Percentiles rank a stretch among this genome's conserved stretches.
Conservation (phyloP, 306 rosid genomes). For the Begonia masoniana region DNA sequence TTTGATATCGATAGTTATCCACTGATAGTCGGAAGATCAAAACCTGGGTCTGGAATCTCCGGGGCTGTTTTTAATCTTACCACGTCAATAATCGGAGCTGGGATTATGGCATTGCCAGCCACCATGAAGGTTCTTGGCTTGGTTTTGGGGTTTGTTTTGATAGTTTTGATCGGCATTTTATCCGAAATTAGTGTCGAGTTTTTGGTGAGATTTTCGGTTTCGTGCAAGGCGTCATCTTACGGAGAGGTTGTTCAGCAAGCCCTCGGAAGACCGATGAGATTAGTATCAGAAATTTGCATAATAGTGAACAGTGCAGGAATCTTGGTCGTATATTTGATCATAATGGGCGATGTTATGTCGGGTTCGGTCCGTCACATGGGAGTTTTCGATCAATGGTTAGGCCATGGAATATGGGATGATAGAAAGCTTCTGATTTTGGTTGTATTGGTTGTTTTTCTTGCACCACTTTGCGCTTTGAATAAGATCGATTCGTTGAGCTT, state of each 20-base stretch:
- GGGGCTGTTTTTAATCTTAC: constrained; percentile 88
- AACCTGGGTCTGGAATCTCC: constrained; percentile 48
- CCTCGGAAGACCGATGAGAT: constrained; percentile 55
- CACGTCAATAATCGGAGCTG: constrained; percentile 83
- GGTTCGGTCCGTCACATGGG: constrained; percentile 77
- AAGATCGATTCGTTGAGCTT: constrained; percentile 88
- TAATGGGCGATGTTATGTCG: constrained; percentile 98
- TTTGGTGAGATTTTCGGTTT: constrained; percentile 47
- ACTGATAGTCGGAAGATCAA: constrained; percentile 32
- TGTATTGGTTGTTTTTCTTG: constrained; percentile 57
- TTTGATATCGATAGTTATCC: constrained; percentile 50
- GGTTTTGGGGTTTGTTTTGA: constrained; percentile 48
- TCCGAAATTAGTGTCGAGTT: constrained; percentile 79
- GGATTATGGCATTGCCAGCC: constrained; percentile 95
- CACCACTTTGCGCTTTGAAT: constrained; percentile 82
- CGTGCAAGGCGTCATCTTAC: constrained; percentile 57
- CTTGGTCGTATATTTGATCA: constrained; percentile 82
- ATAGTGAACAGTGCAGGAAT: constrained; percentile 77
- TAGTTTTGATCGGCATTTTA: constrained; percentile 64
- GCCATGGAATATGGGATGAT: constrained; percentile 87
- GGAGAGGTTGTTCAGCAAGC: constrained; percentile 90
- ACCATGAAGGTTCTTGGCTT: constrained; percentile 93
- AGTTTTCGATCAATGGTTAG: constrained; percentile 83
- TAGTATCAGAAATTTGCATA: constrained; percentile 65
- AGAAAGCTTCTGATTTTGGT: constrained; percentile 60